Conservation (phyloP, 2,329 filamentous ascomycete genomes). For the Penicillium rolfsii region DNA sequence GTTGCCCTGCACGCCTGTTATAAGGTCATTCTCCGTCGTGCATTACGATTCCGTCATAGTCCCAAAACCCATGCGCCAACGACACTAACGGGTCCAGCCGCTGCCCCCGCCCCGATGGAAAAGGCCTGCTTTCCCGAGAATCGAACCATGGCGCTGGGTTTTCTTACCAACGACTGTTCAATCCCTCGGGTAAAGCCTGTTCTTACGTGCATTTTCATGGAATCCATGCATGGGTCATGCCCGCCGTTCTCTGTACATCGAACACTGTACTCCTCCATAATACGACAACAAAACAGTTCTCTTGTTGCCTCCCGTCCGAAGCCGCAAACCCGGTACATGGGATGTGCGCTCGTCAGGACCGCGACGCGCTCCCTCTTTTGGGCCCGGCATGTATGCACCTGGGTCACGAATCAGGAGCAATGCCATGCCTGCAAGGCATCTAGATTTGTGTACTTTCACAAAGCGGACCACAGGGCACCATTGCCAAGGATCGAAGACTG, state of each 20-base stretch:
- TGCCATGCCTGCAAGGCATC: not conserved
- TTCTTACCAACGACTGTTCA: slow-evolving; percentile 24
- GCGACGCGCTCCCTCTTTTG: slow-evolving; percentile 14
- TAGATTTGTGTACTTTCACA: not conserved
- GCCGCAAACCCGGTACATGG: slow-evolving; percentile 33
- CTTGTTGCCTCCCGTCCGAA: slow-evolving; percentile 14
- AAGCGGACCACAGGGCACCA: slow-evolving; percentile 6
- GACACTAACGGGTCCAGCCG: slow-evolving; percentile 34
- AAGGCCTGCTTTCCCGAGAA: slow-evolving; percentile 31
- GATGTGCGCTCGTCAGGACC: slow-evolving; percentile 24
- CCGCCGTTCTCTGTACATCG: not conserved
- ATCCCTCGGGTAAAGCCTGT: not conserved
- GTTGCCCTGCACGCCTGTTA: no score
- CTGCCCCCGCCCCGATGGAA: slow-evolving; percentile 16
- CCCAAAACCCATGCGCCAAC: not conserved
- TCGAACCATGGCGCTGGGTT: slow-evolving; percentile 45
- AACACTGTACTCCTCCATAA: not conserved
- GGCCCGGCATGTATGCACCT: slow-evolving; percentile 29
- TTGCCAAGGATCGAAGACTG: not conserved
- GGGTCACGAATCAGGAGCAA: slow-evolving; percentile 7
- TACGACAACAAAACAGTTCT: not conserved
- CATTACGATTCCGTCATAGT: not conserved
- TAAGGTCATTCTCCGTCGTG: not conserved
- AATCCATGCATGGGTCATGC: not conserved
- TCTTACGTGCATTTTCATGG: not conserved